phyloP scores from a whole-genome alignment of 306 rosid genomes.

The Notholithocarpus densiflorus region DNA sequence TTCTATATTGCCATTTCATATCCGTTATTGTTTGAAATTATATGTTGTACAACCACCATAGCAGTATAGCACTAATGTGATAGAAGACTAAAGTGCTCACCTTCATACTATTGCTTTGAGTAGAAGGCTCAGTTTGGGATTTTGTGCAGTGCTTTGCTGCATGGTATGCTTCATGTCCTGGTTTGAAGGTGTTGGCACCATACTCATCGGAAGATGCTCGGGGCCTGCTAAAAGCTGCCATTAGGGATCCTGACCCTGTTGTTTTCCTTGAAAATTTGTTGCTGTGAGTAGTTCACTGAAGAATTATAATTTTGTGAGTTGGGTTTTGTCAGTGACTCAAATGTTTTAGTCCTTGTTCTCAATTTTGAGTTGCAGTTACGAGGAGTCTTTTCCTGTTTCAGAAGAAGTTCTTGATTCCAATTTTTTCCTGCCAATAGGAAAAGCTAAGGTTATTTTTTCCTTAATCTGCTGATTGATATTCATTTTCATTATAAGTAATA shows the following conservation, averaged over 20 bases:
- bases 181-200: conserved; percentile 88
- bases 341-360: too few species aligned
- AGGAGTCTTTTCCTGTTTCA: conserved; percentile 94
- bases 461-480: too few species aligned
- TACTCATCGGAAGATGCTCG: conserved; percentile 98
- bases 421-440: conserved; percentile 92
- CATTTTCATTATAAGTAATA: neutral
- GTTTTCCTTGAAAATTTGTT: conserved; percentile 96
- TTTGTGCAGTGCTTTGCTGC: conserved; percentile 80
- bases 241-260: conserved; percentile 99
- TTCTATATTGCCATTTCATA: too few species aligned
- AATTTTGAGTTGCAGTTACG: conserved; percentile 56
- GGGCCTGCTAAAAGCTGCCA: conserved; percentile 94
- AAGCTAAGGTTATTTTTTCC: conserved; percentile 73
- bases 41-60: too few species aligned
- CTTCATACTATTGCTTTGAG: too few species aligned
- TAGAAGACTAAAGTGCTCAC: too few species aligned
- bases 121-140: neutral
- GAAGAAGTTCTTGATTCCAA: conserved; percentile 96
- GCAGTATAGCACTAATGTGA: too few species aligned
- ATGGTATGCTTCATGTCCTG: conserved; percentile 84
- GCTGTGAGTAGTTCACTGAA: conserved; percentile 53
- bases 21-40: too few species aligned
- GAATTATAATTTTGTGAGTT: too few species aligned
- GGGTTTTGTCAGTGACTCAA: too few species aligned